A percentile compares a stretch with the other conserved stretches of the same genome.
Conservation (phyloP, 768 basidiomycete species). For the Ramaria sp. region DNA sequence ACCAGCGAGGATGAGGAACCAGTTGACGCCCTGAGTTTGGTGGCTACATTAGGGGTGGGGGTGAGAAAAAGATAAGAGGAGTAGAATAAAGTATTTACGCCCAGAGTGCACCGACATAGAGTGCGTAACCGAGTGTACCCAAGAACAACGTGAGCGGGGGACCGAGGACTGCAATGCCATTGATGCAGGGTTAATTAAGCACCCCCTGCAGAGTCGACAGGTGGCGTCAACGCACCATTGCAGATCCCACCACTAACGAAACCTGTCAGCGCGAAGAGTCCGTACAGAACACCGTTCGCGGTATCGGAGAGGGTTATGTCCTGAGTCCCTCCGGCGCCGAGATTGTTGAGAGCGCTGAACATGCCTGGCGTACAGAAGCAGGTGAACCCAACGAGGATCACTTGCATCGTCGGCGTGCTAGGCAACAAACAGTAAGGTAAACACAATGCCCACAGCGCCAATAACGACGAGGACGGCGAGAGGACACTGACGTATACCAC, state of each 20-base stretch:
- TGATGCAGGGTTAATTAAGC: background rate
- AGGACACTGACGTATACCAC: background rate
- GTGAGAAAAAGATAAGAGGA: background rate
- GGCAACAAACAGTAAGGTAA: background rate
- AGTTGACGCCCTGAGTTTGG: constrained; percentile 26
- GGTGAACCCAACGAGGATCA: constrained; percentile 24
- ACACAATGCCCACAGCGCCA: background rate
- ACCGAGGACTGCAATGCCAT: constrained; percentile 24
- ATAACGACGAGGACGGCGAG: background rate
- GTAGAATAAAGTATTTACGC: constrained; percentile 16
- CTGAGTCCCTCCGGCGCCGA: constrained; percentile 29
- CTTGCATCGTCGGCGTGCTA: constrained; percentile 23
- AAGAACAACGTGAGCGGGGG: constrained; percentile 36
- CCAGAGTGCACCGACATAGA: constrained; percentile 39
- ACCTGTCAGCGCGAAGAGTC: constrained; percentile 30
- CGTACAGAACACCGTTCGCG: constrained; percentile 32
- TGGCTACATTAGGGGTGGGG: constrained; percentile 18
- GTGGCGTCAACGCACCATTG: constrained; percentile 17
- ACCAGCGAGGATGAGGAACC: constrained; percentile 39
- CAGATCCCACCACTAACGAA: constrained; percentile 28
- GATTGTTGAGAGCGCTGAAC: constrained; percentile 27
- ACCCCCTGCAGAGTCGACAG: background rate
- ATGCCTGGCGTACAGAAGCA: constrained; percentile 28
- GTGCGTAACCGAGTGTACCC: constrained; percentile 40
- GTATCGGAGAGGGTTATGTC: constrained; percentile 29